A percentile compares a stretch with the other conserved stretches of the same genome.
phyloP scores from a whole-genome alignment of 768 basidiomycete genomes.

The Suillus weaverae region DNA sequence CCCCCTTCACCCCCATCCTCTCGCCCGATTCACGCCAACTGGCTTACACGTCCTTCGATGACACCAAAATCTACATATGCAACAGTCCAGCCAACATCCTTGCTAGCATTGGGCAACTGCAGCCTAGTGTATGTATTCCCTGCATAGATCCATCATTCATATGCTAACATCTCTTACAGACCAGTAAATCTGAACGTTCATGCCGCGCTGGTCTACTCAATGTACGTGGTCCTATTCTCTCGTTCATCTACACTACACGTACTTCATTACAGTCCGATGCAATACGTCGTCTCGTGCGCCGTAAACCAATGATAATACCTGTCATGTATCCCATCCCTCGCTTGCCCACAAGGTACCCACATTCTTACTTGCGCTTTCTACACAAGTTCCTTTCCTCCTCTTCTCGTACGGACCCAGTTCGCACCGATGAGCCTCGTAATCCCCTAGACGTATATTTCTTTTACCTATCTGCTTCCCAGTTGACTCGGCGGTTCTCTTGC shows the following conservation, averaged over 20 bases:
- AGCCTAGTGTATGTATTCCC: neutral
- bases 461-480: fast-evolving
- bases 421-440: neutral
- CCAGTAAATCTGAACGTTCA: too few species aligned
- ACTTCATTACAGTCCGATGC: too few species aligned
- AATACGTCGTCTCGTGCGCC: too few species aligned
- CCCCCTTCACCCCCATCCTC: neutral
- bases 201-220: too few species aligned
- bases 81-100: neutral
- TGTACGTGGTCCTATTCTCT: too few species aligned
- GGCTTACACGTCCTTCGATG: neutral
- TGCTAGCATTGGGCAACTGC: neutral
- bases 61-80: neutral
- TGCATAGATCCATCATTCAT: neutral
- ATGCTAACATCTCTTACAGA: neutral
- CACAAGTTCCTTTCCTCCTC: neutral
- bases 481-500: neutral
- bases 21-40: neutral
- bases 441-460: neutral
- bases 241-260: too few species aligned
- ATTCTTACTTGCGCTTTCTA: neutral
- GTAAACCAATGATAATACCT: too few species aligned
- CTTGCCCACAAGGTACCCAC: neutral
- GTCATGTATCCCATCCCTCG: neutral
- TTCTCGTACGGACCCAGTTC: neutral